phyloP scores from a whole-genome alignment of 805 yeast species.

The Yamadazyma sp. region DNA sequence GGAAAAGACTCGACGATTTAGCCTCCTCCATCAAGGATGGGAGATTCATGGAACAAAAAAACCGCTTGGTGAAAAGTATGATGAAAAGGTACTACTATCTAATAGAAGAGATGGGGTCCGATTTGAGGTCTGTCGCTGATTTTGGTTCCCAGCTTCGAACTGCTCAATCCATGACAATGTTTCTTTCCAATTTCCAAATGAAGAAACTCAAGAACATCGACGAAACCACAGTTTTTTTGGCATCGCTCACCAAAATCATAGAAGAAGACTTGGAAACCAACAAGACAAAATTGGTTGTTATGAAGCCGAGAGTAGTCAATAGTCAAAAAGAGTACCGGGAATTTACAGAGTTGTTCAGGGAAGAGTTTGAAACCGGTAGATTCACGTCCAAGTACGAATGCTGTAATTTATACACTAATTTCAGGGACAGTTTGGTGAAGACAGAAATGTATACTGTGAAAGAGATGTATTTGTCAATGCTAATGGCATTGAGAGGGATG shows the following conservation, averaged over 20 bases:
- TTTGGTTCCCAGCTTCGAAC: conserved; percentile 73
- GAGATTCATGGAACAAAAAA: conserved; percentile 83
- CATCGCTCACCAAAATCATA: conserved; percentile 48
- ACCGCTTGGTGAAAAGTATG: conserved; percentile 68
- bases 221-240: conserved; percentile 66
- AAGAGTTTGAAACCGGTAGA: conserved; percentile 36
- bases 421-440: conserved; percentile 70
- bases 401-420: conserved; percentile 38
- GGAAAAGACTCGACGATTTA: conserved; percentile 87
- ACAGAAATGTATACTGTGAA: conserved; percentile 66
- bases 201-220: conserved; percentile 70
- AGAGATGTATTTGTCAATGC: conserved; percentile 72
- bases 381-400: conserved; percentile 30
- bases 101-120: conserved; percentile 65
- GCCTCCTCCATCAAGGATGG: conserved; percentile 83
- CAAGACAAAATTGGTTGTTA: conserved; percentile 38
- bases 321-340: conserved; percentile 51
- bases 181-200: conserved; percentile 64
- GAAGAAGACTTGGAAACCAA: conserved; percentile 29
- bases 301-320: conserved; percentile 50
- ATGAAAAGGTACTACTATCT: conserved; percentile 68
- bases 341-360: conserved; percentile 43
- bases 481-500: conserved; percentile 78
- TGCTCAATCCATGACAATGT: conserved; percentile 67
- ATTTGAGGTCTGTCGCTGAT: conserved; percentile 30